A percentile compares a stretch with the other conserved stretches of the same genome.
phyloP scores from a whole-genome alignment of 1,139 yeast species.

The Yamadazyma triangularis region DNA sequence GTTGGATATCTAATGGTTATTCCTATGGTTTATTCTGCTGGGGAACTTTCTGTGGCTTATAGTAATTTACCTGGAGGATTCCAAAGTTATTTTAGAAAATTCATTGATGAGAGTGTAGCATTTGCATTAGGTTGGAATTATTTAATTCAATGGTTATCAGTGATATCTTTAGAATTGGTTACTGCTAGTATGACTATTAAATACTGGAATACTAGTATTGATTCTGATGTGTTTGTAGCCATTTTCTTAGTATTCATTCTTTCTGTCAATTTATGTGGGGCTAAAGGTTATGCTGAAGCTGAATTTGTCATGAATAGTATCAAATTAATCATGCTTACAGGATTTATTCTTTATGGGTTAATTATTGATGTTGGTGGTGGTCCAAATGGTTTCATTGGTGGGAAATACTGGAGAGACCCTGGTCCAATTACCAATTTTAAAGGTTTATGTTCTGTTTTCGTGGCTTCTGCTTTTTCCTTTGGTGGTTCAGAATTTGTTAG shows the following conservation, averaged over 20 bases:
- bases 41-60: constrained; percentile 33
- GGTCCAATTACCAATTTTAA: constrained; percentile 35
- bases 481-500: constrained; percentile 42
- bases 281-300: constrained; percentile 42
- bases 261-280: constrained; percentile 34
- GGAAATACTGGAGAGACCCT: constrained; percentile 43
- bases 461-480: constrained; percentile 34
- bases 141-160: constrained; percentile 31
- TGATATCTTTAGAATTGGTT: constrained; percentile 33
- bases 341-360: constrained; percentile 38
- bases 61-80: constrained; percentile 30
- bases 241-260: constrained; percentile 34
- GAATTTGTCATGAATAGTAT: constrained; percentile 35
- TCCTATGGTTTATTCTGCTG: constrained; percentile 32
- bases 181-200: constrained; percentile 34
- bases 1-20: constrained; percentile 32
- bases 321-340: constrained; percentile 34
- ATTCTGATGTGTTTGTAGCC: constrained; percentile 37
- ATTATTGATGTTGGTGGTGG: constrained; percentile 40
- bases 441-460: constrained; percentile 37
- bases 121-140: constrained; percentile 38
- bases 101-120: constrained; percentile 30
- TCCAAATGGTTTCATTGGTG: constrained; percentile 39
- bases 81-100: constrained; percentile 29
- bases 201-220: constrained; percentile 24